phyloP scores from a whole-genome alignment of 2,329 filamentous ascomycete species.

The Kalmusia sp. region DNA sequence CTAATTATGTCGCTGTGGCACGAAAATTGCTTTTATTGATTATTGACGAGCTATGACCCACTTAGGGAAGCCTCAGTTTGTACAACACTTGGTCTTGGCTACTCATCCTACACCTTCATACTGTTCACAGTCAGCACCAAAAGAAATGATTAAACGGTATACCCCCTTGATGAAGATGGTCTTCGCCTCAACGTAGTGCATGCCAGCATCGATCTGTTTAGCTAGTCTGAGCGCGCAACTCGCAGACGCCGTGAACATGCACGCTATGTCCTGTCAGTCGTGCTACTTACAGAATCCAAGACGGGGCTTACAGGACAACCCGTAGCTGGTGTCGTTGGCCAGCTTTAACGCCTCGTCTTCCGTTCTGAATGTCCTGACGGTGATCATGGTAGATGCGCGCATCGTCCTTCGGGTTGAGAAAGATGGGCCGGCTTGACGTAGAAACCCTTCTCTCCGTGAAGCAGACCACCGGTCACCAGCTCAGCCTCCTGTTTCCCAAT shows the following conservation, averaged over 20 bases:
- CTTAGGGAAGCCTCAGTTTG: no score
- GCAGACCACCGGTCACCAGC: constrained; percentile 32
- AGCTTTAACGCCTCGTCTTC: constrained; percentile 41
- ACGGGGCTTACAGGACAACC: constrained; percentile 24
- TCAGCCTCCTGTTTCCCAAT: constrained; percentile 35
- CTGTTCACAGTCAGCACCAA: not conserved
- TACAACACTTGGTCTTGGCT: no score
- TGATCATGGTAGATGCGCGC: constrained; percentile 35
- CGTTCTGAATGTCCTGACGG: constrained; percentile 40
- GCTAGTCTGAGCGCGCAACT: constrained; percentile 39
- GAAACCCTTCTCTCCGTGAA: constrained; percentile 33
- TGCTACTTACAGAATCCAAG: not conserved
- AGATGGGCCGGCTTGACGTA: constrained; percentile 42
- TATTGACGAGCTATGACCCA: no score
- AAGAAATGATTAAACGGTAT: not conserved
- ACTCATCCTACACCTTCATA: not conserved
- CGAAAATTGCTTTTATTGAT: no score
- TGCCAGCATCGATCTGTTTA: constrained; percentile 38
- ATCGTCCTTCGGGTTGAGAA: constrained; percentile 36
- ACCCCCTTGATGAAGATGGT: constrained; percentile 40
- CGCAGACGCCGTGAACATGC: constrained; percentile 32
- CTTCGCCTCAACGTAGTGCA: constrained; percentile 42
- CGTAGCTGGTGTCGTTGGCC: constrained; percentile 41
- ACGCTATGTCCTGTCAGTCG: constrained; percentile 16
- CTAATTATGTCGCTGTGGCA: no score